Evolutionary conservation across 192 early-diverging fungal species (phyloP), one percentile per base, ranked within the genome.

Genomic region (Rhizoclosmatium sp.): DNA sequence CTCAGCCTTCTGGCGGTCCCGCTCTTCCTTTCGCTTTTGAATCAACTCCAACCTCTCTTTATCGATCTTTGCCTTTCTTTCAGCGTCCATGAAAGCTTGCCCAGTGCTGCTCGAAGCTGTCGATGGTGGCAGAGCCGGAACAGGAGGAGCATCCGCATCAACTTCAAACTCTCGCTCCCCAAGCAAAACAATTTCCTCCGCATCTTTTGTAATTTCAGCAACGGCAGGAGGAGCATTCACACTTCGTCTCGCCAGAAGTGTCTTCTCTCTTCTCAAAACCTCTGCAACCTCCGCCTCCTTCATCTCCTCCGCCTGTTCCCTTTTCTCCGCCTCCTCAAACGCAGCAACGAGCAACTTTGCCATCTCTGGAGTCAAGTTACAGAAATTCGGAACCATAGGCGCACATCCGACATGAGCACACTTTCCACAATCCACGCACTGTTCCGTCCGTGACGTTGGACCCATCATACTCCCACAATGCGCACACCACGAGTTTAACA

Each of bases 401-500:
- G 75, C 73, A 66, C 85, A 86, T 47, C 88, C 79, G 31, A 65
- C 71, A 75, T 89, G 87, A 12, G 67, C 31, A 49, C 73, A 73
- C 49, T 81, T 82, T 4, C 58, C 19, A 65, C 87, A 89, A 47
- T 87, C 87, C 14, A 72, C 44, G 68, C 87, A 89, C 10, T 69
- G 39, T 48, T 78, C 76, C 31, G 84, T 78, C 39, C 84, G 84
- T 23, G 75, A 49, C 45, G 86, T 86, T n/a, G 81, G 81, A 4
- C 86, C 69, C 41, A 86, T 59, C 40, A 89, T 94, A 65, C 91
- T 93, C 54, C 97, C 97, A 84, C 97, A 99, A 83, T 99, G 97
- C 67, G 88, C 91, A 82, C 97, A 99, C 97, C 97, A 99, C 71
- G 93, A 93, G 44, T 93, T 92, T 31, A 91, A 92, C 51, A 97